phyloP scores from a whole-genome alignment of 192 early-diverging fungal genomes.

The Phlyctochytrium planicorne region DNA sequence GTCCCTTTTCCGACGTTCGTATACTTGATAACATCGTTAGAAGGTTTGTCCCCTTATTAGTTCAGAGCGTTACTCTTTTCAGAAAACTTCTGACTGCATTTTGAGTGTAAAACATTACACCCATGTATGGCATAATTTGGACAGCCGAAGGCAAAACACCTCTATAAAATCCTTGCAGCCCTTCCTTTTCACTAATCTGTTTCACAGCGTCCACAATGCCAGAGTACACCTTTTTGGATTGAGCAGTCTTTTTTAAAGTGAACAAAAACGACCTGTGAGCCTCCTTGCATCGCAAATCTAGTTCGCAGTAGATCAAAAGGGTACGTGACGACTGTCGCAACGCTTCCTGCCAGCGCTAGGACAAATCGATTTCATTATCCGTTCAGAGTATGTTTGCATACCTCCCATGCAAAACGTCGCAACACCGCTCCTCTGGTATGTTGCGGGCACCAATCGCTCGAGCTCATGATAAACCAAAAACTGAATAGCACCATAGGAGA shows the following conservation, averaged over 20 bases:
- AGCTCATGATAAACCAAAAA: slow-evolving; percentile 75
- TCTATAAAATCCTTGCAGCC: slow-evolving; percentile 79
- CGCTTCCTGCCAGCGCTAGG: slow-evolving; percentile 66
- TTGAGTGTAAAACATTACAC: slow-evolving; percentile 83
- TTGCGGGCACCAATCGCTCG: slow-evolving; percentile 15
- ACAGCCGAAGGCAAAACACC: slow-evolving; percentile 77
- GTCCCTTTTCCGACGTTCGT: slow-evolving; percentile 4
- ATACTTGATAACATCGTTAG: background rate
- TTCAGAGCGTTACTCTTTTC: slow-evolving; percentile 32
- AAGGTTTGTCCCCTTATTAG: too few species aligned
- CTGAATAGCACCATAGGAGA: slow-evolving; percentile 86
- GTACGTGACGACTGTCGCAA: slow-evolving; percentile 82
- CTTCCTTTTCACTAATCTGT: slow-evolving; percentile 71
- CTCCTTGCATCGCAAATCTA: slow-evolving; percentile 83
- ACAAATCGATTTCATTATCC: too few species aligned
- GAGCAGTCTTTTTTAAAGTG: background rate
- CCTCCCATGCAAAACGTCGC: background rate
- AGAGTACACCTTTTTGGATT: slow-evolving; percentile 56
- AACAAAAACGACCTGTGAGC: slow-evolving; percentile 34
- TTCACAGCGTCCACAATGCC: slow-evolving; percentile 62
- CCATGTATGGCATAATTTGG: slow-evolving; percentile 96
- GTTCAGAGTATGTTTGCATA: too few species aligned
- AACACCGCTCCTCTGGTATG: background rate
- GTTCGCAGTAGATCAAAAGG: slow-evolving; percentile 96
- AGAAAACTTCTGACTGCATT: slow-evolving; percentile 55